A percentile compares a stretch with the other conserved stretches of the same genome.
These are phyloP conservation scores for Phyllostachys edulis DNA, from an alignment of 176 grass and related monocot species.

Conservation along the genomic window DNA sequence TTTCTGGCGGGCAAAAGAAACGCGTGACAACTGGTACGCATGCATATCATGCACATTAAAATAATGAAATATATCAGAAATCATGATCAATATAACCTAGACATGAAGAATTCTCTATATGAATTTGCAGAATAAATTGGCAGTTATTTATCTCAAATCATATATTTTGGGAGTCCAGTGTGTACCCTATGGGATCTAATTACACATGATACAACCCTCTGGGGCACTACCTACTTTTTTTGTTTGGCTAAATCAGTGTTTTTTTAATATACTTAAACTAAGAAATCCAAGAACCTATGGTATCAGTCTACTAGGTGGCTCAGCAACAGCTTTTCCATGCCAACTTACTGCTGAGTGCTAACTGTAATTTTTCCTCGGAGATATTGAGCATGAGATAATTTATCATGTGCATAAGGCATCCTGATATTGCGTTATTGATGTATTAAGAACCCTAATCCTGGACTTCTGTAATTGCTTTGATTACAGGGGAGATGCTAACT, in stretches of 20 bases:
- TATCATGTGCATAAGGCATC: not conserved
- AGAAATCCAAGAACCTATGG: not conserved
- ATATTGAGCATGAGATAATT: not conserved
- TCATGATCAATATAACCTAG: not conserved
- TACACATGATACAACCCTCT: not conserved
- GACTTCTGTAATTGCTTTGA: not conserved
- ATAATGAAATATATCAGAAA: not conserved
- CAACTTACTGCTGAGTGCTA: not conserved
- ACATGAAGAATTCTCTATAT: not conserved
- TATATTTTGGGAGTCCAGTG: not conserved
- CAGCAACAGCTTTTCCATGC: not conserved
- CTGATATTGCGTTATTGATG: slow-evolving; percentile 16
- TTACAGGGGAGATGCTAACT: slow-evolving; percentile 57
- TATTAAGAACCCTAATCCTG: not conserved
- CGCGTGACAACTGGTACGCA: slow-evolving; percentile 64
- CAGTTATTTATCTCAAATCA: slow-evolving; percentile 16
- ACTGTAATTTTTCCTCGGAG: not conserved
- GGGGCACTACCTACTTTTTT: not conserved
- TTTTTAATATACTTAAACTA: not conserved
- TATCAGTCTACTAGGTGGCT: not conserved
- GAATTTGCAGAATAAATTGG: not conserved
- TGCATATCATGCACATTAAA: slow-evolving; percentile 23
- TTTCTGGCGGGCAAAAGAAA: slow-evolving; percentile 74
- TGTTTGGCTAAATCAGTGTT: too few species aligned
- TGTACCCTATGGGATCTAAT: not conserved